A percentile compares a stretch with the other conserved stretches of the same genome.
phyloP scores from a whole-genome alignment of 192 early-diverging fungal species.

The Podila epigama region DNA sequence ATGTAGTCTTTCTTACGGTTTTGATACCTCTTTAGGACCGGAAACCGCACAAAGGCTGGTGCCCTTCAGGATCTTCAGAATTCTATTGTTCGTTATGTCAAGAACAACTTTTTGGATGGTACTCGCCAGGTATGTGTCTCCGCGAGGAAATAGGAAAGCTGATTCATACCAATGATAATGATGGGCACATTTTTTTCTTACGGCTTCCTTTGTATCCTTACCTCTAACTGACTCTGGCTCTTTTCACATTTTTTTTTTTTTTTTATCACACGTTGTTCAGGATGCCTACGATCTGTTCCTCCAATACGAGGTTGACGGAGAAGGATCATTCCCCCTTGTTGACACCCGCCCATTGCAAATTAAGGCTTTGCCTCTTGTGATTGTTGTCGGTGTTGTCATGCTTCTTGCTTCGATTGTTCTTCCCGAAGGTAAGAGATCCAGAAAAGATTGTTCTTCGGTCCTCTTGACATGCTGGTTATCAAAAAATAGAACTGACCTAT shows the following conservation, averaged over 20 bases:
- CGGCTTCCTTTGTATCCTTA: conserved; percentile 27
- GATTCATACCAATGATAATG: too few species aligned
- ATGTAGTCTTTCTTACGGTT: not conserved
- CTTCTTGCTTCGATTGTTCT: conserved; percentile 12
- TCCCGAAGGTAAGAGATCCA: conserved; percentile 11
- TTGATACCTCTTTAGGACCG: conserved; percentile 65
- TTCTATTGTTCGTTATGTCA: conserved; percentile 85
- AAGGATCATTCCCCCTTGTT: conserved; percentile 56
- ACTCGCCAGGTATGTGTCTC: conserved; percentile 78
- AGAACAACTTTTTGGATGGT: conserved; percentile 97
- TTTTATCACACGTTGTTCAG: conserved; percentile 28
- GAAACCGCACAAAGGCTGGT: conserved; percentile 85
- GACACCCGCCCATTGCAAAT: conserved; percentile 63
- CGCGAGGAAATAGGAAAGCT: too few species aligned
- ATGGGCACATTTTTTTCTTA: too few species aligned
- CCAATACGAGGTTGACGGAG: conserved; percentile 52
- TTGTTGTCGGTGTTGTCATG: conserved; percentile 18
- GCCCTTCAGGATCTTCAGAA: conserved; percentile 84
- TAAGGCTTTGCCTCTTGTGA: conserved; percentile 52
- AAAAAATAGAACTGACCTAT: too few species aligned
- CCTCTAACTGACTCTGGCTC: too few species aligned
- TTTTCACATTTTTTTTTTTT: conserved; percentile 8
- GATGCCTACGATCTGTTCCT: conserved; percentile 92
- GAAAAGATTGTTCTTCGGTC: not conserved
- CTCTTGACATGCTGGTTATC: too few species aligned